Conservation (phyloP, 495 filamentous ascomycete species). For the Sabuloglossum arenarium region DNA sequence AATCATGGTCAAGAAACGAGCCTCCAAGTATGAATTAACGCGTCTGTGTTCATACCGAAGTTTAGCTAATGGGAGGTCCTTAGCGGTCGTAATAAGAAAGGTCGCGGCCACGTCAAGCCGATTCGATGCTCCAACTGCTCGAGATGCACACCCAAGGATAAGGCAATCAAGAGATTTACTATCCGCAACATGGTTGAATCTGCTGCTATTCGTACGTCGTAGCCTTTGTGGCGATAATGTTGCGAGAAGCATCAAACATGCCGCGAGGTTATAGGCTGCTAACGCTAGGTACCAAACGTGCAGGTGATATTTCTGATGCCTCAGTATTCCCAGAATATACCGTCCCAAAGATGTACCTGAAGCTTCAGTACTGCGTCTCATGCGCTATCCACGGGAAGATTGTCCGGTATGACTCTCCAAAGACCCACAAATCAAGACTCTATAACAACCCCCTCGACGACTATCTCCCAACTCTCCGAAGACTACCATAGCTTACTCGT, state of each 20-base stretch:
- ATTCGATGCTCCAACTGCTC: slow-evolving; percentile 99
- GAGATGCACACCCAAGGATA: slow-evolving; percentile 98
- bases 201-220: slow-evolving; percentile 82
- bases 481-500: neutral
- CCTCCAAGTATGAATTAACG: slow-evolving; percentile 60
- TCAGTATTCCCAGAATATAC: slow-evolving; percentile 98
- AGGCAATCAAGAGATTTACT: slow-evolving; percentile 99
- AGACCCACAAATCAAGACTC: neutral
- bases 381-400: slow-evolving; percentile 99
- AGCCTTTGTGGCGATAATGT: neutral
- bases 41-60: neutral
- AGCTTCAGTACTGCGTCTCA: slow-evolving; percentile 99
- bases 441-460: neutral
- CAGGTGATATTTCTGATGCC: slow-evolving; percentile 99
- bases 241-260: neutral
- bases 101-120: slow-evolving; percentile 97
- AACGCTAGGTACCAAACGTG: slow-evolving; percentile 6
- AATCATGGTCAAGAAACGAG: slow-evolving; percentile 99
- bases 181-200: slow-evolving; percentile 99
- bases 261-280: neutral
- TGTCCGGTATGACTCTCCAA: slow-evolving; percentile 59
- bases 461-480: neutral
- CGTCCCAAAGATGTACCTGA: slow-evolving; percentile 99
- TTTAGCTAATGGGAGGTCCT: slow-evolving; percentile 5
- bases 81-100: slow-evolving; percentile 98